These are phyloP conservation scores for Phycomyces nitens DNA, from an alignment of 192 early-diverging fungal genomes.

Conservation along the genomic window DNA sequence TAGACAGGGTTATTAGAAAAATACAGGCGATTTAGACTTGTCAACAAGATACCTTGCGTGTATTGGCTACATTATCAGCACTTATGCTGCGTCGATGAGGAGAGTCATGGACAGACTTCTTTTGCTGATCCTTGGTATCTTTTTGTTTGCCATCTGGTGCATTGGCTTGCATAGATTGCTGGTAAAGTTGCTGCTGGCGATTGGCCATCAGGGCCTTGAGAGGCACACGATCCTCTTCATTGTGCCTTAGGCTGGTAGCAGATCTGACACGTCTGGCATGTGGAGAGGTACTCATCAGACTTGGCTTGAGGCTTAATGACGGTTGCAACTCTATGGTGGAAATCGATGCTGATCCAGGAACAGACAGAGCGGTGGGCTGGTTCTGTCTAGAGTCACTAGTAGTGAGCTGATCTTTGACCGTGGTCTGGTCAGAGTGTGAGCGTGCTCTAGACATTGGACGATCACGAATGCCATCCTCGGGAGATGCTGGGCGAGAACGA, in stretches of 20 bases:
- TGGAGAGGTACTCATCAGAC: slow-evolving; percentile 27
- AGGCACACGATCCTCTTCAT: slow-evolving; percentile 39
- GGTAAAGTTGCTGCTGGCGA: slow-evolving; percentile 20
- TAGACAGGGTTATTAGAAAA: neutral
- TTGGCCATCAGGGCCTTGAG: slow-evolving; percentile 36
- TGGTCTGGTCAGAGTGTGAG: slow-evolving; percentile 22
- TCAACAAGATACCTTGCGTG: slow-evolving; percentile 9
- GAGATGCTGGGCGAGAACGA: slow-evolving; percentile 1
- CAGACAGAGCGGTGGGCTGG: neutral
- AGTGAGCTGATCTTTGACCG: neutral
- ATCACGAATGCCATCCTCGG: slow-evolving; percentile 1
- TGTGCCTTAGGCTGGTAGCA: slow-evolving; percentile 38
- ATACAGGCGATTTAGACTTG: neutral
- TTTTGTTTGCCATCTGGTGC: neutral
- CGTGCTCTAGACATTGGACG: slow-evolving; percentile 20
- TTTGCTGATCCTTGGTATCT: neutral
- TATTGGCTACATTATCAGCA: slow-evolving; percentile 21
- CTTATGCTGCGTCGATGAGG: slow-evolving; percentile 29
- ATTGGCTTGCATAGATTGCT: neutral
- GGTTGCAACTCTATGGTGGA: slow-evolving; percentile 11
- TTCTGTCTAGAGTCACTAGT: neutral
- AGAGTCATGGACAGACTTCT: neutral
- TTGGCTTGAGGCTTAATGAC: slow-evolving; percentile 5
- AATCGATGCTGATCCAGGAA: neutral
- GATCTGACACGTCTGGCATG: slow-evolving; percentile 46